phyloP scores from a whole-genome alignment of 2,329 filamentous ascomycete genomes.

The Ophiognomonia clavigignenti-juglandacearum region DNA sequence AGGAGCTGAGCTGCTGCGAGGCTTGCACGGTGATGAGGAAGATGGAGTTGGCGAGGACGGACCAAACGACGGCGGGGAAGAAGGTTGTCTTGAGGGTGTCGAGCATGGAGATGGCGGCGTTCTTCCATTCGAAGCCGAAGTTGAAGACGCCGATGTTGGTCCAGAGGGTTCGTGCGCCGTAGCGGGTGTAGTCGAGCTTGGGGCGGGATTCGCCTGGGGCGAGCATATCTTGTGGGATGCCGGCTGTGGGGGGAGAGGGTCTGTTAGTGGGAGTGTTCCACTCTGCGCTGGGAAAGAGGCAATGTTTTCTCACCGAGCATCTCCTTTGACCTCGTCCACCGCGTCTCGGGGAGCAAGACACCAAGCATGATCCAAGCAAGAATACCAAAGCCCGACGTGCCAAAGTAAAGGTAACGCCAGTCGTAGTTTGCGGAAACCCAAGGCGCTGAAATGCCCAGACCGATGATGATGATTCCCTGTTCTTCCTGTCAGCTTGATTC shows the following conservation, averaged over 20 bases:
- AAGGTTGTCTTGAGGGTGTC: conserved; percentile 27
- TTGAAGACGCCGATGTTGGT: conserved; percentile 29
- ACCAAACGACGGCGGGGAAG: conserved; percentile 30
- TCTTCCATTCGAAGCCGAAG: conserved; percentile 23
- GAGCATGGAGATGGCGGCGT: conserved; percentile 21
- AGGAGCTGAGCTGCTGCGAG: conserved; percentile 22
- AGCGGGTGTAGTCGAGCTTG: conserved; percentile 23
- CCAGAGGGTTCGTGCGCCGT: conserved; percentile 23
- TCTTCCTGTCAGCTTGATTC: neutral
- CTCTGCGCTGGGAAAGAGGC: too few species aligned
- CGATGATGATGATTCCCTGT: conserved; percentile 26
- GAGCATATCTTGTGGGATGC: too few species aligned
- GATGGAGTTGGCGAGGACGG: conserved; percentile 24
- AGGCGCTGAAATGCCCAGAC: conserved; percentile 24
- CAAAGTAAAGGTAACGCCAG: conserved; percentile 32
- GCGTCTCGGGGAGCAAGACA: conserved; percentile 29
- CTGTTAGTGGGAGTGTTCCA: too few species aligned
- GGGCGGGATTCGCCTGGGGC: conserved; percentile 22
- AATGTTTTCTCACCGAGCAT: conserved; percentile 22
- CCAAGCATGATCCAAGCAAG: conserved; percentile 30
- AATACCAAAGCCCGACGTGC: conserved; percentile 26
- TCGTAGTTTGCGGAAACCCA: conserved; percentile 25
- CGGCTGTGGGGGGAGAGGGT: too few species aligned
- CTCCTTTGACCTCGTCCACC: conserved; percentile 25
- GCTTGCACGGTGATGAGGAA: conserved; percentile 25